phyloP scores from a whole-genome alignment of 495 filamentous ascomycete genomes.

The Neurospora sp. region DNA sequence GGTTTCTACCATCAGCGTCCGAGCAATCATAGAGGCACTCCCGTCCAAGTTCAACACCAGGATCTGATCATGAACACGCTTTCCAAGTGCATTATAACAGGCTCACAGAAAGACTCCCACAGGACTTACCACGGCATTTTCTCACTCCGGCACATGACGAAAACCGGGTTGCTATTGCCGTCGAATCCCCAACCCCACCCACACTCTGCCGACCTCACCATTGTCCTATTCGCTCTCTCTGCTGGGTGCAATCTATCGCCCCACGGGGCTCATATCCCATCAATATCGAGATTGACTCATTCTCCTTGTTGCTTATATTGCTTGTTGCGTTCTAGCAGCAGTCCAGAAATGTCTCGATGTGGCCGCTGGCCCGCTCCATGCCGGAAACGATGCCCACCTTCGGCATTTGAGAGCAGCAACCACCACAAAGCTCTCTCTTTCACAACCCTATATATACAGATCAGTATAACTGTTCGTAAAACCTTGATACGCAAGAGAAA shows the following conservation, averaged over 20 bases:
- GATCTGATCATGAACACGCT: neutral
- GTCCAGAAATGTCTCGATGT: neutral
- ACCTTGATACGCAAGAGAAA: neutral
- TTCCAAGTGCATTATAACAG: neutral
- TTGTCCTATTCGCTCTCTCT: constrained; percentile 7
- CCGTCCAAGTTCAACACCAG: neutral
- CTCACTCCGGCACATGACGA: neutral
- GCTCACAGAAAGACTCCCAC: neutral
- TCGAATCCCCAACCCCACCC: constrained; percentile 4
- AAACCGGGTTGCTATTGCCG: constrained; percentile 14
- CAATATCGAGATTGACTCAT: neutral
- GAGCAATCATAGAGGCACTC: neutral
- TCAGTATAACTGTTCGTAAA: no score
- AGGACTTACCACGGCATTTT: neutral
- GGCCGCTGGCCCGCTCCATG: neutral
- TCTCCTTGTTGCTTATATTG: neutral
- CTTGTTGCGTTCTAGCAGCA: neutral
- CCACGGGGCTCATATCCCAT: neutral
- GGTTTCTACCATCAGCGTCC: neutral
- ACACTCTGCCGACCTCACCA: constrained; percentile 14
- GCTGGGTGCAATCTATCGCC: constrained; percentile 12
- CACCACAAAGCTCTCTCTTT: neutral
- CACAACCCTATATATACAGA: neutral
- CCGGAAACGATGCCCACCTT: neutral
- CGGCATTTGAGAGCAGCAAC: neutral